A percentile compares a stretch with the other conserved stretches of the same genome.
phyloP scores from a whole-genome alignment of 345 rosid genomes.

The Trapa bicornis region DNA sequence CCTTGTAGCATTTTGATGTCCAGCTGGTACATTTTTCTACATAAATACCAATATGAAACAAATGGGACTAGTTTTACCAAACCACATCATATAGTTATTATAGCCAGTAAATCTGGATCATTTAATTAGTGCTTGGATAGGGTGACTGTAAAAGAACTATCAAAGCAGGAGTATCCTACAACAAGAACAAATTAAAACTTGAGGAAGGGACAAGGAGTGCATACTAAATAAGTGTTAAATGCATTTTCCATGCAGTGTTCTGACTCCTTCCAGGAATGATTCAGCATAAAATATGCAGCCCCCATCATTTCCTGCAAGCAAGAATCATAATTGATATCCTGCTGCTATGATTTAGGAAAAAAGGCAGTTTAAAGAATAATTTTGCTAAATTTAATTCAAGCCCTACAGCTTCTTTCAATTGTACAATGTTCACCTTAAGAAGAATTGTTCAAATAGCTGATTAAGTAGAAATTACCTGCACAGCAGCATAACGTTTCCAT shows the following conservation, averaged over 20 bases:
- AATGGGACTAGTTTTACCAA: not conserved
- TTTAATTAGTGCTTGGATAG: not conserved
- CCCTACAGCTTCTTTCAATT: not conserved
- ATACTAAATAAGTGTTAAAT: constrained; percentile 73
- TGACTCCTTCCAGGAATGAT: constrained; percentile 89
- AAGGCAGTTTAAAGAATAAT: not conserved
- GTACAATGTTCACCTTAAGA: not conserved
- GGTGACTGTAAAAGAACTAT: not conserved
- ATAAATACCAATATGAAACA: constrained; percentile 6
- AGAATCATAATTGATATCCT: constrained; percentile 1
- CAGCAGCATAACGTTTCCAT: constrained; percentile 96
- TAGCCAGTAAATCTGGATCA: not conserved
- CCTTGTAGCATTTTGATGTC: constrained; percentile 75
- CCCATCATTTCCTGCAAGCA: constrained; percentile 92
- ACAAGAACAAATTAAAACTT: not conserved
- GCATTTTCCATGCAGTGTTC: constrained; percentile 99
- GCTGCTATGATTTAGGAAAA: not conserved
- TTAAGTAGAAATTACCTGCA: constrained; percentile 43
- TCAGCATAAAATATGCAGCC: constrained; percentile 77
- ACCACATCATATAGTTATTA: not conserved
- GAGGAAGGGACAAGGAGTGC: constrained; percentile 17
- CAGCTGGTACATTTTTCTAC: constrained; percentile 70
- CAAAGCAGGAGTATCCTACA: not conserved
- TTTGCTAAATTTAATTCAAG: not conserved
- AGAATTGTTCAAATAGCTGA: not conserved